Base-by-base conservation (phyloP, 2,329 filamentous ascomycete species). In the Thielaviopsis populi region DNA sequence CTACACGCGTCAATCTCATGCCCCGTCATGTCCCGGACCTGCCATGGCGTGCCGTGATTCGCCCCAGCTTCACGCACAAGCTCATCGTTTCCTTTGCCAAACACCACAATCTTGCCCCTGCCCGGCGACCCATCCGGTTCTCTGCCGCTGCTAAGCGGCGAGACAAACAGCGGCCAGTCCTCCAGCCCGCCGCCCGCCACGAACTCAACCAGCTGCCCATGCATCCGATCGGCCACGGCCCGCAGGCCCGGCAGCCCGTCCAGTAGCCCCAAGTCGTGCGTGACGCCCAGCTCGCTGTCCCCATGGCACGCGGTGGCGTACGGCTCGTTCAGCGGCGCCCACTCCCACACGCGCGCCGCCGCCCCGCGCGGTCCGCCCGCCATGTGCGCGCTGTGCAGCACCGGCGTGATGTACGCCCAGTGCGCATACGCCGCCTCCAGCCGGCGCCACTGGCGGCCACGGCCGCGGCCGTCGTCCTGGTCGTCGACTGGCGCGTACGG, bases 331-430 rank as follows among this genome's bases (percentile, higher is more conserved):
- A 74, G 75, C 0, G 80, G 76, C 0, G 82, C 83, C 70, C 78
- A 86, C 69, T 84, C 80, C 69, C 86, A 87, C 0, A 84, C 74
- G 68, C 81, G 83, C 0, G 80, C 68, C 17, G 13, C 37, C 13
- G 46, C 46, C 22, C 15, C 24, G 46, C 24, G 46, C 22, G 10
- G 46, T 8, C 48, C 41, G 42, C 42, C 24, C 3, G 61, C 59
- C 6, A 75, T 75, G 63, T 80, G 74, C 0, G 80, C 83, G 0
- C 80, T 83, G 70, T 86, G 82, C 2, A 84, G 74, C 0, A 86
- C 81, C 0, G 84, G 84, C 24, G 80, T 81, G 59, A 85, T 80
- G 69, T 86, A 86, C 0, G 82, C 83, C 69, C 83, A 86, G 69
- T 86, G 80, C 0, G 77, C 80, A 70, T 87, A 87, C 0, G 81